phyloP scores from a whole-genome alignment of 495 filamentous ascomycete genomes.

The Tetracladium setigerum region DNA sequence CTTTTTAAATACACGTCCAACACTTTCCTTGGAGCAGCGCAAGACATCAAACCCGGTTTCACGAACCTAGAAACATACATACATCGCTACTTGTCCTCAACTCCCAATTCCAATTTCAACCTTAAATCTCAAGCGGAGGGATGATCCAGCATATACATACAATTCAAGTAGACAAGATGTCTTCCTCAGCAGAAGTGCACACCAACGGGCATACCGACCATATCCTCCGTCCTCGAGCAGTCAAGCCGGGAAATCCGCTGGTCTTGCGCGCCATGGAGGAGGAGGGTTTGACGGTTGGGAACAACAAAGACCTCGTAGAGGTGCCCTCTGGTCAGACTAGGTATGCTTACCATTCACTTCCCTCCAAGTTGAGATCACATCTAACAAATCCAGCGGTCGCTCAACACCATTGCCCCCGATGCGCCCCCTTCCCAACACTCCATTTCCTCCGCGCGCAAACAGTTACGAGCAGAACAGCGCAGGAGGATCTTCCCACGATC shows the following conservation, averaged over 20 bases:
- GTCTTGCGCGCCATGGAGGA: slow-evolving; percentile 27
- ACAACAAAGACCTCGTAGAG: not conserved
- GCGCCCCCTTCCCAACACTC: slow-evolving; percentile 84
- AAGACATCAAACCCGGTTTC: no score
- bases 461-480: slow-evolving; percentile 73
- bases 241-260: slow-evolving; percentile 29
- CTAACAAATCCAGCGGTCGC: slow-evolving; percentile 51
- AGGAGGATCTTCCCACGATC: slow-evolving; percentile 88
- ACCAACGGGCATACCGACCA: slow-evolving; percentile 21
- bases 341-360: slow-evolving; percentile 5
- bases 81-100: no score
- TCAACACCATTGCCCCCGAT: slow-evolving; percentile 87
- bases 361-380: not conserved
- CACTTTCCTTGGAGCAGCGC: no score
- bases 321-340: slow-evolving; percentile 17
- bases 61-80: no score
- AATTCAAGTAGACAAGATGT: no score
- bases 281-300: slow-evolving; percentile 18
- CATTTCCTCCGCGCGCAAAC: slow-evolving; percentile 75
- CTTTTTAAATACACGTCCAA: no score
- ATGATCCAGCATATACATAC: no score
- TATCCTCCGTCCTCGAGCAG: slow-evolving; percentile 30
- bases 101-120: no score
- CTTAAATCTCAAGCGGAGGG: no score
- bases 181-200: slow-evolving; percentile 18